Conservation (phyloP, 2,329 filamentous ascomycete species). For the Fusarium begoniae region DNA sequence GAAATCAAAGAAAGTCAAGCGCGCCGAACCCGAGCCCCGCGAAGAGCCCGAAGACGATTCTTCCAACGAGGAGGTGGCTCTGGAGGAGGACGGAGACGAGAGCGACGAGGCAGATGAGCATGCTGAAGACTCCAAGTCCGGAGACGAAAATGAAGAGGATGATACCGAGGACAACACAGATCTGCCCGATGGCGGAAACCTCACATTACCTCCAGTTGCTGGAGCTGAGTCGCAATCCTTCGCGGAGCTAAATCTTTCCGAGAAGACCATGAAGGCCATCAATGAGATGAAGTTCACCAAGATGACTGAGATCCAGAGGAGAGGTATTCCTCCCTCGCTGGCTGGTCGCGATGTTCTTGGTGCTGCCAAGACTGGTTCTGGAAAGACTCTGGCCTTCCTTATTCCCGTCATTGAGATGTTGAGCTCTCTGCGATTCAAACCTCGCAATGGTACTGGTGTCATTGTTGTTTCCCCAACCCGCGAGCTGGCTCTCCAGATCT, state of each 20-base stretch:
- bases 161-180: conserved; percentile 46
- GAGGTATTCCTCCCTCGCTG: conserved; percentile 86
- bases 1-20: conserved; percentile 56
- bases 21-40: conserved; percentile 43
- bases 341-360: conserved; percentile 93
- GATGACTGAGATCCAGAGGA: conserved; percentile 94
- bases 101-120: conserved; percentile 45
- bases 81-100: conserved; percentile 39
- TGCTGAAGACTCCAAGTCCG: conserved; percentile 44
- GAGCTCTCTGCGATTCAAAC: conserved; percentile 89
- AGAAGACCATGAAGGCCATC: conserved; percentile 89
- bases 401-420: conserved; percentile 96
- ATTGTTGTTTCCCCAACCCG: conserved; percentile 93
- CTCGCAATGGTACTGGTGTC: conserved; percentile 90
- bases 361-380: conserved; percentile 94
- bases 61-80: conserved; percentile 41
- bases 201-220: conserved; percentile 63
- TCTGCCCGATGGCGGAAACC: conserved; percentile 50
- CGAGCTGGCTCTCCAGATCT: conserved; percentile 95
- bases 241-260: conserved; percentile 82
- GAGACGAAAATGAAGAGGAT: conserved; percentile 40
- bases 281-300: conserved; percentile 90
- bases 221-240: conserved; percentile 74
- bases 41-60: conserved; percentile 39
- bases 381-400: conserved; percentile 94